Conservation (phyloP, 345 rosid species). For the Euphorbia lathyris region DNA sequence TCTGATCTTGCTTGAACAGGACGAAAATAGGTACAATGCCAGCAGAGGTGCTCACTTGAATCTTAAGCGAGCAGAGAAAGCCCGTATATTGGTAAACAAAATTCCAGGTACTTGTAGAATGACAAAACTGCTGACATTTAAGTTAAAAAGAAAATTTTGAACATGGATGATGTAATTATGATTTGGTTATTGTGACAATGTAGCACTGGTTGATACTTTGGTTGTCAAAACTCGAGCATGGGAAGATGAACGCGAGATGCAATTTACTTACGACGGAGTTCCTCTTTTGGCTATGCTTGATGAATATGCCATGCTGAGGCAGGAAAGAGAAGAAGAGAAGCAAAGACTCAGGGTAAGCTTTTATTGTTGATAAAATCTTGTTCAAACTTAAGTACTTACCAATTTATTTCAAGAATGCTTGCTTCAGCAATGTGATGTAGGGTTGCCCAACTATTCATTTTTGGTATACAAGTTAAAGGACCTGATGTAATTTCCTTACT, state of each 20-base stretch:
- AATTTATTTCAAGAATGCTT: not conserved
- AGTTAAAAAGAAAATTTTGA: not conserved
- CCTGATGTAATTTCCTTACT: not conserved
- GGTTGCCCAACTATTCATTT: not conserved
- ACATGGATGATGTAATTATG: conserved; percentile 9
- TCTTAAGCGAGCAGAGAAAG: conserved; percentile 99
- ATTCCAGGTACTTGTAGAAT: conserved; percentile 68
- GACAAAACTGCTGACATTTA: not conserved
- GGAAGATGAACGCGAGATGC: conserved; percentile 69
- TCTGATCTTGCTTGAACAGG: conserved; percentile 49
- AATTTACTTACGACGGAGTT: conserved; percentile 84
- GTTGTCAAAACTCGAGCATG: conserved; percentile 79
- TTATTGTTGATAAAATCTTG: not conserved
- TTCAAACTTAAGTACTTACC: not conserved
- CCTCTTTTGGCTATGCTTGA: conserved; percentile 94
- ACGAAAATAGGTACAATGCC: conserved; percentile 92
- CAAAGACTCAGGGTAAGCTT: conserved; percentile 64
- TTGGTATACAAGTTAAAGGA: not conserved
- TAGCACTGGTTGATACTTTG: conserved; percentile 81
- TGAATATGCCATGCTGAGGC: conserved; percentile 89
- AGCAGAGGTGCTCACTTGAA: conserved; percentile 98
- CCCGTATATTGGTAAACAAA: conserved; percentile 87
- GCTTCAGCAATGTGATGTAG: not conserved
- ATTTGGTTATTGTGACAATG: conserved; percentile 14
- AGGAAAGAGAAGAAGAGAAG: conserved; percentile 95